Evolutionary conservation across 2,329 filamentous ascomycete genomes (phyloP).

Genomic region (Claviceps sp.): DNA sequence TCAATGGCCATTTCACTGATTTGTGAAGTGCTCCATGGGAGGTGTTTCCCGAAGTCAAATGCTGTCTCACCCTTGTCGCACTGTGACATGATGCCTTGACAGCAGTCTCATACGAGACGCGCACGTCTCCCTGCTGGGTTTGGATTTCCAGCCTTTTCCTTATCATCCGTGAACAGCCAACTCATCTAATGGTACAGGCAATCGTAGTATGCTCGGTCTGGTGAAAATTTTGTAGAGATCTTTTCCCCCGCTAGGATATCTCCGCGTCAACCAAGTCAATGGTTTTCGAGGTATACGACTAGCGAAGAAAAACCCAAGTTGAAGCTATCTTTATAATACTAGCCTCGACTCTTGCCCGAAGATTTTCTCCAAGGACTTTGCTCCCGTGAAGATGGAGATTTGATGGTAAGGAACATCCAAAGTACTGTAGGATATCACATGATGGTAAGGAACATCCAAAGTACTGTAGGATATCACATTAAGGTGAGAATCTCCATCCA

Average conservation of each 20-base stretch:
- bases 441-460: slow-evolving; percentile 64
- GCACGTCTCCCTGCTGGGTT: neutral
- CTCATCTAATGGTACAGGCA: neutral
- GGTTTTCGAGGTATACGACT: slow-evolving; percentile 88
- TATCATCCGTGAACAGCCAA: no score
- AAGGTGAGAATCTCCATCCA: neutral
- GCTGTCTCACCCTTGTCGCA: neutral
- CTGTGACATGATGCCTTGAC: slow-evolving; percentile 1
- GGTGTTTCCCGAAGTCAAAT: slow-evolving; percentile 52
- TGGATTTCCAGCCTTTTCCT: no score
- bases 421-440: neutral
- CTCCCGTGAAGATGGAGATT: slow-evolving; percentile 58
- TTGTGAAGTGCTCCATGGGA: slow-evolving; percentile 66
- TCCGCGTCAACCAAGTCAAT: slow-evolving; percentile 64
- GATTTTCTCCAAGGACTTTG: slow-evolving; percentile 53
- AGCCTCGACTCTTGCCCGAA: slow-evolving; percentile 58
- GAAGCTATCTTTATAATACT: slow-evolving; percentile 30
- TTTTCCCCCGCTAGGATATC: slow-evolving; percentile 62
- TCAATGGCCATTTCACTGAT: slow-evolving; percentile 61
- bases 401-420: slow-evolving; percentile 68
- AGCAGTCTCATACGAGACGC: slow-evolving; percentile 1
- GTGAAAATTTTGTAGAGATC: neutral
- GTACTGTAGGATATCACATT: neutral
- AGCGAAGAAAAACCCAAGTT: slow-evolving; percentile 61
- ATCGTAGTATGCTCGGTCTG: slow-evolving; percentile 8